A percentile compares a stretch with the other conserved stretches of the same genome.
phyloP scores from a whole-genome alignment of 1,284 basidiomycete genomes.

The Schizophyllum commune region DNA sequence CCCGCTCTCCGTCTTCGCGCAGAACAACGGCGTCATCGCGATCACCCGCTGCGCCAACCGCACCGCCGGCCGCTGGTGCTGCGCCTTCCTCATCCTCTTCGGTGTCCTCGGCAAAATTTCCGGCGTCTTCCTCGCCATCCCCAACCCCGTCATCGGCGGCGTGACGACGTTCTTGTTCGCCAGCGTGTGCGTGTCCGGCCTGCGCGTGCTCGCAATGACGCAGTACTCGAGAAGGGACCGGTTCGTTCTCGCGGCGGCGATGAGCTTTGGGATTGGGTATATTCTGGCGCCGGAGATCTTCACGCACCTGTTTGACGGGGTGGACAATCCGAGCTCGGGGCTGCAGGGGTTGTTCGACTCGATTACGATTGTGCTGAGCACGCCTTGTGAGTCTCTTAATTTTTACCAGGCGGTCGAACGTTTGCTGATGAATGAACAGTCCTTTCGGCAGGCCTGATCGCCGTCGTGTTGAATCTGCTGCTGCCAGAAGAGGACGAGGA shows the following conservation, averaged over 20 bases:
- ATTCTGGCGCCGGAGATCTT: constrained; percentile 55
- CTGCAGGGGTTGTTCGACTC: constrained; percentile 68
- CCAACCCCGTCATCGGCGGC: constrained; percentile 76
- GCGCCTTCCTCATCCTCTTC: constrained; percentile 63
- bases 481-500: constrained; percentile 43
- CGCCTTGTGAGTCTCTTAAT: constrained; percentile 53
- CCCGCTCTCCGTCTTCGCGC: constrained; percentile 75
- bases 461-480: constrained; percentile 57
- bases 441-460: constrained; percentile 59
- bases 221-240: constrained; percentile 66
- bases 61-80: constrained; percentile 66
- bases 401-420: background rate
- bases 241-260: constrained; percentile 67
- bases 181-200: constrained; percentile 57
- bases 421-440: constrained; percentile 29
- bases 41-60: constrained; percentile 75
- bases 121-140: constrained; percentile 74
- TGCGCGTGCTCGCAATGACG: constrained; percentile 64
- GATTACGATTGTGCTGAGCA: constrained; percentile 72
- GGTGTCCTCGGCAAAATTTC: constrained; percentile 76
- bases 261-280: constrained; percentile 71
- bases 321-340: constrained; percentile 47
- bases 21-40: constrained; percentile 78
- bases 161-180: constrained; percentile 77
- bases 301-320: constrained; percentile 61